Conservation (phyloP, 352 stramenopile genomes). For the Pythium chondricola region DNA sequence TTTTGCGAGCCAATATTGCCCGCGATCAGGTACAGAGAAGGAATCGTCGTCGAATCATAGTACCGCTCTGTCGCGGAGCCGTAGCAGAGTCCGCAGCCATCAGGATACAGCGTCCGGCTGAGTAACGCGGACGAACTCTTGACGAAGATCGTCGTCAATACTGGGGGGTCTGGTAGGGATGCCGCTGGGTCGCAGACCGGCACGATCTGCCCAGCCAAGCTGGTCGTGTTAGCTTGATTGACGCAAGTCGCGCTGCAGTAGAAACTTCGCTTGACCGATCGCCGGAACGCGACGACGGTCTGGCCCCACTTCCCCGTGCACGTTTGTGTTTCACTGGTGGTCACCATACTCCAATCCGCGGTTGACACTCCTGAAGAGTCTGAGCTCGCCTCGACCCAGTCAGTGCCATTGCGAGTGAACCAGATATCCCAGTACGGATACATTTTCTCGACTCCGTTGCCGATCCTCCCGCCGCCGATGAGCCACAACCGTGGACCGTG, state of each 20-base stretch:
- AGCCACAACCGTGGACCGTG: slow-evolving; percentile 66
- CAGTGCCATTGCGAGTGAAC: slow-evolving; percentile 56
- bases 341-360: slow-evolving; percentile 70
- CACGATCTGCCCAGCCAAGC: slow-evolving; percentile 52
- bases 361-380: slow-evolving; percentile 65
- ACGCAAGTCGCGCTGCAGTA: slow-evolving; percentile 49
- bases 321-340: slow-evolving; percentile 30
- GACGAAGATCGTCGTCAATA: slow-evolving; percentile 30
- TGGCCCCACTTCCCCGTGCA: slow-evolving; percentile 77
- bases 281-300: slow-evolving; percentile 43
- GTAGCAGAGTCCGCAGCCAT: slow-evolving; percentile 59
- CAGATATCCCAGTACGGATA: slow-evolving; percentile 64
- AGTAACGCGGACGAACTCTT: slow-evolving; percentile 33
- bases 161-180: slow-evolving; percentile 27
- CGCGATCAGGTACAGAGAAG: slow-evolving; percentile 54
- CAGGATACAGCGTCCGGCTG: slow-evolving; percentile 59
- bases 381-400: slow-evolving; percentile 53
- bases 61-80: slow-evolving; percentile 36
- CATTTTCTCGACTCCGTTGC: slow-evolving; percentile 68
- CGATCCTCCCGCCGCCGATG: slow-evolving; percentile 66
- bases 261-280: slow-evolving; percentile 40
- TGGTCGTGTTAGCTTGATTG: slow-evolving; percentile 38
- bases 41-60: slow-evolving; percentile 45
- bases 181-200: slow-evolving; percentile 39
- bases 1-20: slow-evolving; percentile 69